phyloP scores from a whole-genome alignment of 768 basidiomycete species.

The Mycena leptocephala region DNA sequence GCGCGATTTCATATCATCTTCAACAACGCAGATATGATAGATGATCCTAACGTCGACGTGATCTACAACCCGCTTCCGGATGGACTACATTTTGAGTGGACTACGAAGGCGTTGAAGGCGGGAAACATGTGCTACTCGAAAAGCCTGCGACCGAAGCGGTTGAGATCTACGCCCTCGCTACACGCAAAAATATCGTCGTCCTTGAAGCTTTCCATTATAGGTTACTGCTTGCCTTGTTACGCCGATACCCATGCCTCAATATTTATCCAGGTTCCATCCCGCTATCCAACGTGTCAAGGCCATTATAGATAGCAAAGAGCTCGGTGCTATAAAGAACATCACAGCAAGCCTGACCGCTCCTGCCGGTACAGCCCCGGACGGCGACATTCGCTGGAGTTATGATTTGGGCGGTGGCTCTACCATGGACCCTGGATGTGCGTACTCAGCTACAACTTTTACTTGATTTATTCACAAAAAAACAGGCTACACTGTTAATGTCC shows the following conservation, averaged over 20 bases:
- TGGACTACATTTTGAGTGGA: slow-evolving; percentile 77
- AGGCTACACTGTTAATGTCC: slow-evolving; percentile 53
- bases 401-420: slow-evolving; percentile 71
- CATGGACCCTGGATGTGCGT: slow-evolving; percentile 76
- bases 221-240: slow-evolving; percentile 46
- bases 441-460: too few species aligned
- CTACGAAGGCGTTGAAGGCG: slow-evolving; percentile 74
- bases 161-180: slow-evolving; percentile 67
- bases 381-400: slow-evolving; percentile 68
- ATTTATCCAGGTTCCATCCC: slow-evolving; percentile 71
- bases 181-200: slow-evolving; percentile 64
- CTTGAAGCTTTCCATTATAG: slow-evolving; percentile 77
- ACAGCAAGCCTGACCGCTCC: slow-evolving; percentile 55
- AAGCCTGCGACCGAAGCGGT: slow-evolving; percentile 71
- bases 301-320: slow-evolving; percentile 68
- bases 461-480: slow-evolving; percentile 19
- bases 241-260: too few species aligned
- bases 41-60: slow-evolving; percentile 68
- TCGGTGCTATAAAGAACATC: slow-evolving; percentile 66
- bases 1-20: background rate
- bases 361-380: slow-evolving; percentile 47
- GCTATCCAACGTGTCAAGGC: slow-evolving; percentile 67
- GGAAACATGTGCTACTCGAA: slow-evolving; percentile 77
- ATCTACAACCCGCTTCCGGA: slow-evolving; percentile 79
- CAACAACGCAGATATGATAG: slow-evolving; percentile 64